Base-by-base conservation (phyloP, 2,329 filamentous ascomycete genomes). In the Ploettnerulaceae sp. region DNA sequence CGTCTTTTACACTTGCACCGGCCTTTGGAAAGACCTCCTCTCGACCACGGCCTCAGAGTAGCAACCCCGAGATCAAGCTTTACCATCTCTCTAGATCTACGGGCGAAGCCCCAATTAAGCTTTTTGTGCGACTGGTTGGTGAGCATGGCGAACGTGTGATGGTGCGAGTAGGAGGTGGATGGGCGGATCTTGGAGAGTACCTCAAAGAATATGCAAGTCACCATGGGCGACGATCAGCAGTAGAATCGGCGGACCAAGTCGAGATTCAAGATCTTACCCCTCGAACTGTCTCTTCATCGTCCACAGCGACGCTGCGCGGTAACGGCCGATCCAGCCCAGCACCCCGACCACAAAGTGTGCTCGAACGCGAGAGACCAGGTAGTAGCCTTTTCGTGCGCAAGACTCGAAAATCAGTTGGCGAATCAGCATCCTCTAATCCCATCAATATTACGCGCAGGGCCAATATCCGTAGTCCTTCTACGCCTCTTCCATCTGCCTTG, bases 141-240 rank as follows among this genome's bases (percentile, higher is more conserved):
- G 89, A 95, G 64, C 76, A 81, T 47, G 88, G 87, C 12, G 89
- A 97, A 66, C 82, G 93, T 41, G 89, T 97, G 51, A 97, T 98
- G 93, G 93, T 98, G 6, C 86, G 93, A 26, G 91, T 98, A 9
- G 93, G 93, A 9, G 93, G 93, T 49, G 93, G 93, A n/a, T 98
- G 93, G 93, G 89, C 90, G 11, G 93, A 98, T 66, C 72, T 98
- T 15, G 91, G 86, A 28, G 93, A 97, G 66, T 98, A 96, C 62
- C 74, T 98, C 32, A 85, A 89, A 57, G 89, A 95, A 65, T 98
- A 96, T 60, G 90, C 89, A 6, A 81, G 82, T 49, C 93, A 98
- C 63, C 93, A 98, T 64, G 86, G 87, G 33, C 82, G 87, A n/a
- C 81, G 79, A 32, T 77, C 77, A 18, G 48, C 42, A n/a, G 48